These are phyloP conservation scores for Corylus americana DNA, from an alignment of 306 rosid species.

Conservation along the genomic window DNA sequence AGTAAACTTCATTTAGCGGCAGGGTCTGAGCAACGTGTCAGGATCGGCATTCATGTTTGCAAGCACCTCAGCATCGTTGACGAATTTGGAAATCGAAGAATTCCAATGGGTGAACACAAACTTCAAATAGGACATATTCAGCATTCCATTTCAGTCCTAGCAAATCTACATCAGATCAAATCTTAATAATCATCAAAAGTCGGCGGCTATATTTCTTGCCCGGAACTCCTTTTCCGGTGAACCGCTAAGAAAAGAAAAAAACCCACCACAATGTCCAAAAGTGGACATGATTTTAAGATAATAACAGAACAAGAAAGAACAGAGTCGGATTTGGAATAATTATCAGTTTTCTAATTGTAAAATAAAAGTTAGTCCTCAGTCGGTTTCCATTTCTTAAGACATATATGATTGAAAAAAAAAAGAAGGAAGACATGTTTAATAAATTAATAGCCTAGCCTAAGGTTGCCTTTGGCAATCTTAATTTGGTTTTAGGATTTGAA, in stretches of 20 bases:
- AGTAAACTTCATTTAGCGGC: constrained; percentile 54
- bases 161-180: constrained; percentile 32
- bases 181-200: constrained; percentile 7
- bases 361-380: background rate
- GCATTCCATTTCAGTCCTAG: constrained; percentile 55
- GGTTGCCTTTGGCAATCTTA: background rate
- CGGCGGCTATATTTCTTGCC: no score
- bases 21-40: constrained; percentile 50
- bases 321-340: background rate
- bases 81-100: constrained; percentile 66
- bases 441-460: background rate
- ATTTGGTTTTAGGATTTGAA: background rate
- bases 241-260: background rate
- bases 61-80: constrained; percentile 77
- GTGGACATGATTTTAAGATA: background rate
- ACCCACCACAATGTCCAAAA: background rate
- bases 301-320: background rate
- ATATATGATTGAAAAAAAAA: background rate
- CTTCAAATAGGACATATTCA: constrained; percentile 70
- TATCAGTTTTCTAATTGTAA: background rate
- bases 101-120: constrained; percentile 74
- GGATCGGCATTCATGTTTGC: constrained; percentile 60
- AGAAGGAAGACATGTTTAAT: background rate
- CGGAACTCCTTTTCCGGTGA: background rate
- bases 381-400: background rate